Conservation (phyloP, 2,329 filamentous ascomycete species). For the Thielaviopsis cerberus region DNA sequence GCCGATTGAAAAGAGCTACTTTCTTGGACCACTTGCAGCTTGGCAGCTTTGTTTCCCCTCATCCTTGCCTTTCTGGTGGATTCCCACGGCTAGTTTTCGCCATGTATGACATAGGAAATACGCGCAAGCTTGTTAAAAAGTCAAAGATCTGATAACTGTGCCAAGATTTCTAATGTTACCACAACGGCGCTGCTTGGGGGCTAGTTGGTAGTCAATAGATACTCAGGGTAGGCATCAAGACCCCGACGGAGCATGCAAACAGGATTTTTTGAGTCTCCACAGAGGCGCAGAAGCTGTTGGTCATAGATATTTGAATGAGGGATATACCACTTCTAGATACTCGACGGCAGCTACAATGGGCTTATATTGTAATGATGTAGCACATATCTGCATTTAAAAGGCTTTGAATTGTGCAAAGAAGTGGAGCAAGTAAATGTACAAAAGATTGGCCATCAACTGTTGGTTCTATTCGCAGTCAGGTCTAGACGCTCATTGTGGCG, state of each 20-base stretch:
- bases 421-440: no score
- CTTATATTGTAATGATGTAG: no score
- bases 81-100: neutral
- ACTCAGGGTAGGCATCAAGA: neutral
- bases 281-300: neutral
- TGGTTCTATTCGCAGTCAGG: neutral
- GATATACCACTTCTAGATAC: neutral
- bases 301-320: neutral
- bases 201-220: neutral
- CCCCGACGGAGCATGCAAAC: neutral
- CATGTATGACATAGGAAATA: neutral
- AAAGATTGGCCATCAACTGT: no score
- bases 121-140: neutral
- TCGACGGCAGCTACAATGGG: no score
- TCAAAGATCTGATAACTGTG: constrained; percentile 7
- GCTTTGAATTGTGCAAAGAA: no score
- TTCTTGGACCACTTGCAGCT: neutral
- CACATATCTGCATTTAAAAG: no score
- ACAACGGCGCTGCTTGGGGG: neutral
- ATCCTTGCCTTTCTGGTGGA: neutral
- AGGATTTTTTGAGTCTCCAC: neutral
- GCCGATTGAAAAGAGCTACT: neutral
- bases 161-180: neutral
- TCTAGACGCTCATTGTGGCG: neutral
- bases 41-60: neutral